Evolutionary conservation across 192 early-diverging fungal genomes (phyloP).

Genomic region (Umbelopsis ramanniana): DNA sequence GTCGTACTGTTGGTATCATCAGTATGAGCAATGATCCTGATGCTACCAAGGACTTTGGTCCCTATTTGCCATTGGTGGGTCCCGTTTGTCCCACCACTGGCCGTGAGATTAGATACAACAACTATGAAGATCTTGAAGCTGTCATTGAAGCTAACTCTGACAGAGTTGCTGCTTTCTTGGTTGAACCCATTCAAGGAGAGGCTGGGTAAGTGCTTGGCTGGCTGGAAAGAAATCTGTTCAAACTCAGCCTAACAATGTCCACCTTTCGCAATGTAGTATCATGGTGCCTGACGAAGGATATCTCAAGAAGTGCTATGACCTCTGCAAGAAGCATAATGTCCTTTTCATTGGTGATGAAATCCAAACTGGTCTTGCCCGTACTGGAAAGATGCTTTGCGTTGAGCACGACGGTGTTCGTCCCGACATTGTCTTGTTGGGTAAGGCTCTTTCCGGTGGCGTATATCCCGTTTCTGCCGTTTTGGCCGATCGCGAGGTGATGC

Average conservation of each 20-base stretch:
- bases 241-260: background rate
- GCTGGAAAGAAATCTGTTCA: background rate
- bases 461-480: slow-evolving; percentile 98
- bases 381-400: slow-evolving; percentile 92
- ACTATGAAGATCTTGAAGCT: slow-evolving; percentile 84
- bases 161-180: slow-evolving; percentile 90
- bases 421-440: slow-evolving; percentile 94
- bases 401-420: slow-evolving; percentile 93
- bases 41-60: slow-evolving; percentile 86
- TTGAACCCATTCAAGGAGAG: slow-evolving; percentile 99
- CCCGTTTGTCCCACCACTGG: slow-evolving; percentile 78
- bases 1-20: slow-evolving; percentile 90
- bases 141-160: slow-evolving; percentile 83
- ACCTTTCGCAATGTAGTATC: slow-evolving; percentile 59
- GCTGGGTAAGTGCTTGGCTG: slow-evolving; percentile 66
- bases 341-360: slow-evolving; percentile 98
- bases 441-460: slow-evolving; percentile 96
- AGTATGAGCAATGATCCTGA: slow-evolving; percentile 95
- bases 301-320: slow-evolving; percentile 79
- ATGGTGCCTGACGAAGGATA: slow-evolving; percentile 94
- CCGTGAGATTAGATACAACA: slow-evolving; percentile 78
- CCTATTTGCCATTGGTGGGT: slow-evolving; percentile 88
- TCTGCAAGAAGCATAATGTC: slow-evolving; percentile 98
- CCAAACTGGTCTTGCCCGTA: slow-evolving; percentile 95
- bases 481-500: slow-evolving; percentile 79